Conservation (phyloP, 139 green algal genomes). For the Volvox reticuliferus region DNA sequence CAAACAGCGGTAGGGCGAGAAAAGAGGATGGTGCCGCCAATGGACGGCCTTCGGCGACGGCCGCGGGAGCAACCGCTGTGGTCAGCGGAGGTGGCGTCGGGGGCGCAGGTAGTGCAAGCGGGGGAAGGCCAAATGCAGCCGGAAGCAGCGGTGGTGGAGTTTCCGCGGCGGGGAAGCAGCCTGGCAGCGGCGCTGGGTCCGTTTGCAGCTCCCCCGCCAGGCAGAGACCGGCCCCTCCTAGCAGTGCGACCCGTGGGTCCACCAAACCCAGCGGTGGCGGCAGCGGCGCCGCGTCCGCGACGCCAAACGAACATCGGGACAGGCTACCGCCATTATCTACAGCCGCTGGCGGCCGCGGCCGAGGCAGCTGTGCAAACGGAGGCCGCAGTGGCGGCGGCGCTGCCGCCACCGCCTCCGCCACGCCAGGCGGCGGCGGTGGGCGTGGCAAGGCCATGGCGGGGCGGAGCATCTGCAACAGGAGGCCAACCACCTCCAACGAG, state of each 20-base stretch:
- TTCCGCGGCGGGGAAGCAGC: not conserved
- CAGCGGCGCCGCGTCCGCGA: not conserved
- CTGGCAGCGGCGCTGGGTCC: not conserved
- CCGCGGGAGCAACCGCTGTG: not conserved
- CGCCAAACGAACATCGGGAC: not conserved
- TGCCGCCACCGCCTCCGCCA: not conserved
- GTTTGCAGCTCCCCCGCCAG: not conserved
- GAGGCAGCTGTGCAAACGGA: not conserved
- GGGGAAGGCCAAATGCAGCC: not conserved
- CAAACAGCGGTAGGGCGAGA: not conserved
- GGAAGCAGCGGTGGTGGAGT: not conserved
- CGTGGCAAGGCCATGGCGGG: not conserved
- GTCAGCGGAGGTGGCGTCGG: not conserved
- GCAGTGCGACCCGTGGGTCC: not conserved
- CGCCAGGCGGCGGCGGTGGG: not conserved
- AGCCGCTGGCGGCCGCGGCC: not conserved
- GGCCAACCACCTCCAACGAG: constrained; percentile 7
- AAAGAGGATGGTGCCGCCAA: not conserved
- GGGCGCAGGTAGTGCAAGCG: not conserved
- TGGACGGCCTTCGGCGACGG: not conserved
- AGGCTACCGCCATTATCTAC: not conserved
- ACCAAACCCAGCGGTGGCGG: not conserved
- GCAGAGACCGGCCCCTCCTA: not conserved
- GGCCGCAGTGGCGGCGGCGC: not conserved
- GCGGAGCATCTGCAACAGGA: not conserved